Evolutionary conservation across 1,139 yeast genomes (phyloP).

Genomic region (Candida freyschussii): DNA sequence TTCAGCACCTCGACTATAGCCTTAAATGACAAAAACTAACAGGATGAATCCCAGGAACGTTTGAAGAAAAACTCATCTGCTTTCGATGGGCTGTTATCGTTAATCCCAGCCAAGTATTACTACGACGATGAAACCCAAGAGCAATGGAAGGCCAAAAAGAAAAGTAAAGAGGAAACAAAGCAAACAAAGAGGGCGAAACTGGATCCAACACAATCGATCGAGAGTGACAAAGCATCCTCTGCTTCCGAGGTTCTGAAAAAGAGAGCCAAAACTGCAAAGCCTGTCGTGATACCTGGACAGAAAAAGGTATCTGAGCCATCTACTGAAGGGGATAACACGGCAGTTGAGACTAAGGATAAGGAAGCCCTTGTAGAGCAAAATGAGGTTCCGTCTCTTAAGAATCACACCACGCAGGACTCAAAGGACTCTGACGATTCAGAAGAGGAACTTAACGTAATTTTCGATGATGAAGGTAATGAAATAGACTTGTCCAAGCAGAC

Average conservation of each 20-base stretch:
- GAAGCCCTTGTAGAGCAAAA: constrained; percentile 10
- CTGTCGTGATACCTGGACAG: constrained; percentile 52
- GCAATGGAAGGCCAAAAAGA: constrained; percentile 87
- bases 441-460: constrained; percentile 46
- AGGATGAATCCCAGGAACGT: constrained; percentile 18
- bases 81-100: constrained; percentile 81
- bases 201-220: constrained; percentile 56
- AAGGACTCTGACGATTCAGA: constrained; percentile 25
- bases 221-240: constrained; percentile 43
- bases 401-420: constrained; percentile 4
- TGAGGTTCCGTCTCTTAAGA: constrained; percentile 5
- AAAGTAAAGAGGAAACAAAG: constrained; percentile 59
- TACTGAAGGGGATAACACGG: constrained; percentile 20
- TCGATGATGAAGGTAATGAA: constrained; percentile 78
- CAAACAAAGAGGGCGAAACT: constrained; percentile 65
- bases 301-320: constrained; percentile 22
- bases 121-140: constrained; percentile 72
- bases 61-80: constrained; percentile 51
- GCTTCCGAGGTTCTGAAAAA: constrained; percentile 66
- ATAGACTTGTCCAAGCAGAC: constrained; percentile 19
- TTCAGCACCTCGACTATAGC: background rate
- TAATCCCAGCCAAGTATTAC: constrained; percentile 91
- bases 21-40: too few relatives aligned
- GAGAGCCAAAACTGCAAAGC: constrained; percentile 52
- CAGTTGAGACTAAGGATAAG: constrained; percentile 1